A percentile compares a stretch with the other conserved stretches of the same genome.
Conservation (phyloP, 2,329 filamentous ascomycete genomes). For the Phialemoniopsis sp. region DNA sequence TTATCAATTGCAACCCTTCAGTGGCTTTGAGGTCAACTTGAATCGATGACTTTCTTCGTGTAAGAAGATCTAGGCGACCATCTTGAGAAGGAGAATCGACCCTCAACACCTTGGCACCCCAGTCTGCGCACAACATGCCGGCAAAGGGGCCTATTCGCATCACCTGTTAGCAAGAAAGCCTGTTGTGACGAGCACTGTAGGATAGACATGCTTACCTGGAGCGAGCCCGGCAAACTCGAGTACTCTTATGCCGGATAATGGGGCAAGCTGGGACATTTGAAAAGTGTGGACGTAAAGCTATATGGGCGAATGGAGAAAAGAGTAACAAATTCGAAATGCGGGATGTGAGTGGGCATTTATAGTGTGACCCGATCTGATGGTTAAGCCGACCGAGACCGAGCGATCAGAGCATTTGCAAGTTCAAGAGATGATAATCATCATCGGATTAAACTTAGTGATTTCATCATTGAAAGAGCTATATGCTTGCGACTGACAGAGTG, state of each 20-base stretch:
- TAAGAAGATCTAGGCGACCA: constrained; percentile 70
- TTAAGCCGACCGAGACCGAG: no score
- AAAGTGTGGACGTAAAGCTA: no score
- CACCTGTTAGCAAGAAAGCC: no score
- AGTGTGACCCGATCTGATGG: no score
- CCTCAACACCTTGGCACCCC: constrained; percentile 82
- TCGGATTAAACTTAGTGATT: no score
- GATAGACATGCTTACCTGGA: constrained; percentile 57
- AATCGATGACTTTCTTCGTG: constrained; percentile 77
- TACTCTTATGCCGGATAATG: constrained; percentile 49
- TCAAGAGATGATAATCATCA: no score
- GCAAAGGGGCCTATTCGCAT: constrained; percentile 78
- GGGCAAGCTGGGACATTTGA: constrained; percentile 29
- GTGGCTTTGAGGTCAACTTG: constrained; percentile 72
- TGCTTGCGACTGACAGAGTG: no score
- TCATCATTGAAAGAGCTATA: no score
- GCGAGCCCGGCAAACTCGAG: constrained; percentile 59
- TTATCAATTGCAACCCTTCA: constrained; percentile 61
- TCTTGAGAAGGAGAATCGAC: constrained; percentile 74
- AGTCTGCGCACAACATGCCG: constrained; percentile 83
- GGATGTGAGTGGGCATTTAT: no score
- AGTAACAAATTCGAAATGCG: no score
- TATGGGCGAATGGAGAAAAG: no score
- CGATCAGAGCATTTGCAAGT: no score
- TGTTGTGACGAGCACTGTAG: constrained; percentile 2